Percentiles rank a stretch among this genome's conserved stretches.
Conservation (phyloP, 2,329 filamentous ascomycete genomes). For the Xylariaceae sp. region DNA sequence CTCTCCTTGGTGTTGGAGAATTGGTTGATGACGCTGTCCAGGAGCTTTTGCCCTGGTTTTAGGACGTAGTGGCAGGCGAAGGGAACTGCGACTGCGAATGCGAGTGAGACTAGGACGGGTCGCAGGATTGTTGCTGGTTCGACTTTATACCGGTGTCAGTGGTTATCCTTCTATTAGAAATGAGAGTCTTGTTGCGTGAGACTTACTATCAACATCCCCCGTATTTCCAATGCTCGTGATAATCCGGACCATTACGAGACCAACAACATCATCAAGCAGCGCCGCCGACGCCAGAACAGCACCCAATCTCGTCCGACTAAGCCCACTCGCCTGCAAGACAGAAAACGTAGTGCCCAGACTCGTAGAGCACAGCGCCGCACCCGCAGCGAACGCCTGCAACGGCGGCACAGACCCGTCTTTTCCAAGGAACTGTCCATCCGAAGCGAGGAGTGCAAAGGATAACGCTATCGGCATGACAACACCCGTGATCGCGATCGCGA, state of each 20-base stretch:
- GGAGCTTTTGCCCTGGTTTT: constrained; percentile 35
- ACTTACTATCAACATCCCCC: constrained; percentile 17
- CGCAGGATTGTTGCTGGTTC: constrained; percentile 38
- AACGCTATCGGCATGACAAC: constrained; percentile 38
- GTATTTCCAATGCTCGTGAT: constrained; percentile 56
- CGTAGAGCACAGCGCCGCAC: constrained; percentile 32
- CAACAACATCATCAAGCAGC: constrained; percentile 77
- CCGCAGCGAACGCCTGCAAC: constrained; percentile 47
- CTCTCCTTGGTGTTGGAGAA: constrained; percentile 13
- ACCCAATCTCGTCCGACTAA: constrained; percentile 45
- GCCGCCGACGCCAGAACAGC: constrained; percentile 65
- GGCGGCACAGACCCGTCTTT: constrained; percentile 37
- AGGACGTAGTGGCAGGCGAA: constrained; percentile 43
- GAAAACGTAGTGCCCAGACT: constrained; percentile 50
- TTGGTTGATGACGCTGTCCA: constrained; percentile 30
- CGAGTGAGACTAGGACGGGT: constrained; percentile 44
- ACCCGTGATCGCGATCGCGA: constrained; percentile 59
- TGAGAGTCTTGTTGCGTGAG: too few relatives aligned
- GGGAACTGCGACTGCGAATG: constrained; percentile 45
- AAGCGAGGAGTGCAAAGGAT: constrained; percentile 13
- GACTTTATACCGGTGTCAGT: constrained; percentile 10
- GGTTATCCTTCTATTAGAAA: too few relatives aligned
- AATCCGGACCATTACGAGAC: constrained; percentile 70
- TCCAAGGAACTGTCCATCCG: constrained; percentile 7
- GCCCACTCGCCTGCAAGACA: constrained; percentile 41